Evolutionary conservation across 441 rosid species (phyloP).

Genomic region (Populus hybrid): DNA sequence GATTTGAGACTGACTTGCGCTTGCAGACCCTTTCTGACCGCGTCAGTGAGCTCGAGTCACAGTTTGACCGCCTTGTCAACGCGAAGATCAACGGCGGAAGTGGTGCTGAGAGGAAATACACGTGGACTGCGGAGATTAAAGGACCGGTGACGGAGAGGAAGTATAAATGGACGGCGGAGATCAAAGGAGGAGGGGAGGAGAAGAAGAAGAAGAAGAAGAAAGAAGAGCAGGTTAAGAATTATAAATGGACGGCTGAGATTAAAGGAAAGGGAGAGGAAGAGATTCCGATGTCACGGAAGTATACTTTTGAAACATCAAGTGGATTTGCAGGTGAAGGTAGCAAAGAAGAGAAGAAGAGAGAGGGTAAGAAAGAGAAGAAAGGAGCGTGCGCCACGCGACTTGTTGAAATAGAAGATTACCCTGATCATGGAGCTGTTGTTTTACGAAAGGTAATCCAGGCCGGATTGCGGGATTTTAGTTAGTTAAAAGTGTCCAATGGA

Average conservation of each 20-base stretch:
- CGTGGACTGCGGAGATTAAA: conserved; percentile 68
- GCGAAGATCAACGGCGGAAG: conserved; percentile 25
- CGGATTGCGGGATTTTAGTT: background rate
- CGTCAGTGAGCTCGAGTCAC: conserved; percentile 63
- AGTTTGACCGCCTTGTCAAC: conserved; percentile 45
- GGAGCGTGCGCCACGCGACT: conserved; percentile 34
- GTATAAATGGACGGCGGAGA: conserved; percentile 69
- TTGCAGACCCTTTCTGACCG: conserved; percentile 57
- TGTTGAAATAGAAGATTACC: conserved; percentile 65
- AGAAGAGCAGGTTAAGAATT: conserved; percentile 37
- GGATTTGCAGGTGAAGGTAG: conserved; percentile 39
- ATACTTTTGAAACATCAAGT: conserved; percentile 48
- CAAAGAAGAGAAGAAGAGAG: conserved; percentile 38
- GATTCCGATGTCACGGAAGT: conserved; percentile 46
- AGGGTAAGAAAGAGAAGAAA: conserved; percentile 38
- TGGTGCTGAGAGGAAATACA: conserved; percentile 60
- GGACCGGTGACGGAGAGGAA: conserved; percentile 53
- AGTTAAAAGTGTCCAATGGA: background rate
- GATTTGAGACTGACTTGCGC: conserved; percentile 32
- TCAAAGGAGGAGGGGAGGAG: conserved; percentile 43
- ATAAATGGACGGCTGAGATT: conserved; percentile 73
- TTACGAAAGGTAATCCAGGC: conserved; percentile 50
- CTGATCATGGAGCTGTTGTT: conserved; percentile 45
- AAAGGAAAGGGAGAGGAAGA: conserved; percentile 54
- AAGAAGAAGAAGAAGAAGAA: conserved; percentile 36